These are phyloP conservation scores for Rachicladosporium sp. DNA, from an alignment of 2,329 filamentous ascomycete species.

Conservation along the genomic window DNA sequence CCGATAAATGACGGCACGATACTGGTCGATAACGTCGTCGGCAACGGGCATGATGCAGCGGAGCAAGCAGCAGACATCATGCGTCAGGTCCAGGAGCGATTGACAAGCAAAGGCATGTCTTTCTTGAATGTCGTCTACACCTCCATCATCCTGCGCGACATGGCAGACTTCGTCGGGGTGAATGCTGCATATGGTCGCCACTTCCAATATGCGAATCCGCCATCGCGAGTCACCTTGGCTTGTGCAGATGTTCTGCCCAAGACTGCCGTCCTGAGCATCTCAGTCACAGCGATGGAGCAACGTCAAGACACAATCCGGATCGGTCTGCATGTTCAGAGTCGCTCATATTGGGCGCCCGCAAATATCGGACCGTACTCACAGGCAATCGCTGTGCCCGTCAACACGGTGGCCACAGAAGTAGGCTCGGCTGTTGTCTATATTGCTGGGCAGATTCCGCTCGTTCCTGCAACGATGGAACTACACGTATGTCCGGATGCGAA, in stretches of 20 bases:
- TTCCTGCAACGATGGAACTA: slow-evolving; percentile 65
- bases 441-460: slow-evolving; percentile 82
- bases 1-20: slow-evolving; percentile 1
- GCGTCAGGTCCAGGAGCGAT: slow-evolving; percentile 19
- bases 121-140: slow-evolving; percentile 28
- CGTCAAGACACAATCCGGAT: slow-evolving; percentile 15
- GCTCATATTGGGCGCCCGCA: slow-evolving; percentile 94
- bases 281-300: slow-evolving; percentile 32
- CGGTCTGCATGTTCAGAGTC: slow-evolving; percentile 77
- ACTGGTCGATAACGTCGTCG: slow-evolving; percentile 22
- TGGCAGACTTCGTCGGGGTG: slow-evolving; percentile 64
- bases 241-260: slow-evolving; percentile 55
- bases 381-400: slow-evolving; percentile 48
- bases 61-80: slow-evolving; percentile 31
- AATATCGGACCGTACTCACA: slow-evolving; percentile 98
- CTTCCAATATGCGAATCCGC: slow-evolving; percentile 69
- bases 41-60: slow-evolving; percentile 25
- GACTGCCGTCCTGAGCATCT: slow-evolving; percentile 49
- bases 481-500: slow-evolving; percentile 10
- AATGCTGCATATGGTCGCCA: slow-evolving; percentile 65
- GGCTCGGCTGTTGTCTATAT: slow-evolving; percentile 44
- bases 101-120: slow-evolving; percentile 17
- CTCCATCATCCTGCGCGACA: slow-evolving; percentile 60
- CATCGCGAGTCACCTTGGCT: slow-evolving; percentile 71
- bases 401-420: slow-evolving; percentile 5